These are phyloP conservation scores for Aspergillus leporis DNA, from an alignment of 495 filamentous ascomycete genomes.

Conservation along the genomic window DNA sequence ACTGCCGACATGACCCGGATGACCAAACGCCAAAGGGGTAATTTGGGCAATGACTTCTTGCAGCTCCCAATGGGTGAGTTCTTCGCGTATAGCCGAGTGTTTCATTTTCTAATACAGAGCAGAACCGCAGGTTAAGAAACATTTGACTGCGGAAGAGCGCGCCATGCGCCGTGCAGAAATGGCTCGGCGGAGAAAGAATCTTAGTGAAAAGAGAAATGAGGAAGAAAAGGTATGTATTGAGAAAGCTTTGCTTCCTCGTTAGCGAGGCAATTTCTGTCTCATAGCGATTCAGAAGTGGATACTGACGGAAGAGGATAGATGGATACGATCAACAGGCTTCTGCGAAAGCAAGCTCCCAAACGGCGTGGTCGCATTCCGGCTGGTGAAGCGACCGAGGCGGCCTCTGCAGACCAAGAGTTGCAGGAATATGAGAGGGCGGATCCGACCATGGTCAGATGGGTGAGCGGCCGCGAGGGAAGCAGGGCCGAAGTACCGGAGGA, in stretches of 20 bases:
- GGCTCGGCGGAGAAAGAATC: conserved; percentile 89
- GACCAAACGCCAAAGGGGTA: conserved; percentile 84
- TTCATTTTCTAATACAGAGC: conserved; percentile 23
- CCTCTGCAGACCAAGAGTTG: conserved; percentile 56
- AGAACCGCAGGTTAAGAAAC: conserved; percentile 94
- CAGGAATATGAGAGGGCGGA: conserved; percentile 59
- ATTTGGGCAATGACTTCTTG: conserved; percentile 68
- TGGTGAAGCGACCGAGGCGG: conserved; percentile 48
- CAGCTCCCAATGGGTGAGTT: conserved; percentile 79
- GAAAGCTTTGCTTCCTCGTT: background rate
- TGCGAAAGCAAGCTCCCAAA: conserved; percentile 95
- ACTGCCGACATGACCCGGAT: conserved; percentile 73
- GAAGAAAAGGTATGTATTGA: conserved; percentile 80
- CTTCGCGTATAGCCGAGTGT: background rate
- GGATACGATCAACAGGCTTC: conserved; percentile 96
- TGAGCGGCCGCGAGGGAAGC: conserved; percentile 69
- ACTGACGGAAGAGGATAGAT: conserved; percentile 51
- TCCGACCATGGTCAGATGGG: conserved; percentile 74
- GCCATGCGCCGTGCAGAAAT: conserved; percentile 95
- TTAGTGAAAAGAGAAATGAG: conserved; percentile 97
- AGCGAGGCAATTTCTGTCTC: background rate
- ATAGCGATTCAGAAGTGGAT: background rate
- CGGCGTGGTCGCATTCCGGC: conserved; percentile 56
- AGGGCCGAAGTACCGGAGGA: conserved; percentile 75
- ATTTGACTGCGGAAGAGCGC: conserved; percentile 89